Evolutionary conservation across 176 grass and related monocot genomes (phyloP).

Genomic region (Aegilops speltoides): DNA sequence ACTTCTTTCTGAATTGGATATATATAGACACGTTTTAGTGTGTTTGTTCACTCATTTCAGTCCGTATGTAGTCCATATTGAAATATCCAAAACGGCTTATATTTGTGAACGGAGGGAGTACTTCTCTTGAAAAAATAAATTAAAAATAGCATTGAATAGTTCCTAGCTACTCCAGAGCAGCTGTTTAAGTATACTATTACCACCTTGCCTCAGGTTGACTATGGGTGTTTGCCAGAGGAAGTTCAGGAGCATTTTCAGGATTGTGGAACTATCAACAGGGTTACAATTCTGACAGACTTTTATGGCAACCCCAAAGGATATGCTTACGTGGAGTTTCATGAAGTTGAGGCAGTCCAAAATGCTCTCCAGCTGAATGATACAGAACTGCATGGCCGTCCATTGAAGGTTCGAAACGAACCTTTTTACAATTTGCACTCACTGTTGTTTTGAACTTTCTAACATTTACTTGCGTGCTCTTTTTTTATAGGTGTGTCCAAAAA

Average conservation of each 20-base stretch:
- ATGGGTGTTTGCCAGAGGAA: constrained; percentile 64
- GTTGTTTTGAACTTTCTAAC: neutral
- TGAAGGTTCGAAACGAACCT: constrained; percentile 49
- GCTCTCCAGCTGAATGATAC: constrained; percentile 69
- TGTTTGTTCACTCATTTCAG: no score
- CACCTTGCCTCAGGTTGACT: constrained; percentile 66
- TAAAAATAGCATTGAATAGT: neutral
- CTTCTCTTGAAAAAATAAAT: neutral
- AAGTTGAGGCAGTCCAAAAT: constrained; percentile 65
- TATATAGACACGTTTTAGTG: no score
- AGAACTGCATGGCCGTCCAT: constrained; percentile 55
- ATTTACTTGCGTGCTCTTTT: neutral
- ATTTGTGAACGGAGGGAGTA: neutral
- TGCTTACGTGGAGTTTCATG: constrained; percentile 81
- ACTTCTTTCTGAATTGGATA: no score
- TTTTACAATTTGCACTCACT: neutral
- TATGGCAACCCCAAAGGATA: constrained; percentile 75
- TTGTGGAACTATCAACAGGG: constrained; percentile 73
- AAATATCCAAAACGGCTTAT: no score
- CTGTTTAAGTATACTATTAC: constrained; percentile 13
- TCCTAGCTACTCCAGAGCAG: neutral
- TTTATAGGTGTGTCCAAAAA: constrained; percentile 62
- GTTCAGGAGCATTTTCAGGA: constrained; percentile 78
- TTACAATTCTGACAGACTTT: constrained; percentile 67
- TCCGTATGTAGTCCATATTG: no score